Conservation (phyloP, 371 early-diverging fungal species). For the Mortierella sp. region DNA sequence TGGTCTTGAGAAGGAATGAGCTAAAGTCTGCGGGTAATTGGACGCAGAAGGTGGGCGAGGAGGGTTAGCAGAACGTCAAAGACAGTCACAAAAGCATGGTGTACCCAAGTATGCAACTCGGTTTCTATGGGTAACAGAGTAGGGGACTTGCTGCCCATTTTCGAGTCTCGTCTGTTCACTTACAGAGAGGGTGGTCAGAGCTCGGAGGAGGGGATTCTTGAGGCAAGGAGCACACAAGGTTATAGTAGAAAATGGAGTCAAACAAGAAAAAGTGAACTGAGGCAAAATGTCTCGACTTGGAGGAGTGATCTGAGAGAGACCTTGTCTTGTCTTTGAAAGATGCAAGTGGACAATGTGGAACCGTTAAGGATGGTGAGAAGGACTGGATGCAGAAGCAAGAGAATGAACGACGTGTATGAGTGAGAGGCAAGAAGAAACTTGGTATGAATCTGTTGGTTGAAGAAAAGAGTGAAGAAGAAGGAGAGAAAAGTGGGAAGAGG, state of each 20-base stretch:
- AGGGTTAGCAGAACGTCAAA: neutral
- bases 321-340: neutral
- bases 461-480: neutral
- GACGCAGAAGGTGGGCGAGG: neutral
- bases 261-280: slow-evolving; percentile 11
- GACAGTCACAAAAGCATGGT: neutral
- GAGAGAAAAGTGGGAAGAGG: slow-evolving; percentile 2
- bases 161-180: no score
- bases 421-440: no score
- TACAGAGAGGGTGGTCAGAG: no score
- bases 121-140: no score
- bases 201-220: neutral
- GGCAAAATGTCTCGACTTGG: neutral
- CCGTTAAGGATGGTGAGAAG: slow-evolving; percentile 1
- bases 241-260: no score
- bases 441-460: neutral
- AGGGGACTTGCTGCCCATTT: no score
- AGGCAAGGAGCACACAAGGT: neutral
- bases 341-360: neutral
- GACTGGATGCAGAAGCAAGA: neutral
- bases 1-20: neutral
- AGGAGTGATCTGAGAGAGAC: neutral
- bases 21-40: neutral
- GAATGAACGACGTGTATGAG: no score
- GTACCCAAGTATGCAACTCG: no score